Percentiles rank a stretch among this genome's conserved stretches.
Conservation (phyloP, 208 protist species). For the Trichomonas tenax region DNA sequence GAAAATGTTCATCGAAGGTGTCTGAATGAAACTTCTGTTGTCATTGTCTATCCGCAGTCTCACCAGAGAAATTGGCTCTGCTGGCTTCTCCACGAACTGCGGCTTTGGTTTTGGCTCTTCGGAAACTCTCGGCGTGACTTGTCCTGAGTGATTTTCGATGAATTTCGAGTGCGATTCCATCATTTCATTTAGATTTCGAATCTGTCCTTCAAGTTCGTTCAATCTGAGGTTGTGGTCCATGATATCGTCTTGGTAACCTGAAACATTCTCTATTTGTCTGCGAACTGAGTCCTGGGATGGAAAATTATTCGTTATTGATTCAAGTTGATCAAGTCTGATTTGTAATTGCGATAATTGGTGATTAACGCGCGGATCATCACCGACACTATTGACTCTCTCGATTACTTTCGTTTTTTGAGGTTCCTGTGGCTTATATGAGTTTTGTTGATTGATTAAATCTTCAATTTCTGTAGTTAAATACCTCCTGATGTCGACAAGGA, state of each 20-base stretch:
- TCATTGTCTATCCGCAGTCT: background rate
- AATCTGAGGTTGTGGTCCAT: background rate
- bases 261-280: background rate
- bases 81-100: background rate
- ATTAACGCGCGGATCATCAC: background rate
- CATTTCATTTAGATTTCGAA: background rate
- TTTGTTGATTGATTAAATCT: background rate
- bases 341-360: background rate
- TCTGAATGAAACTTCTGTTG: background rate
- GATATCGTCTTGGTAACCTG: background rate
- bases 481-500: background rate
- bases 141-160: background rate
- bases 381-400: background rate
- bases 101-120: background rate
- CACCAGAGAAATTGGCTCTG: background rate
- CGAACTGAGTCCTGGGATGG: background rate
- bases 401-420: background rate
- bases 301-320: background rate
- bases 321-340: background rate
- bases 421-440: background rate
- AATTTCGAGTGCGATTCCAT: background rate
- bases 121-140: background rate
- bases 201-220: background rate
- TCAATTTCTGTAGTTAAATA: background rate
- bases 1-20: background rate